phyloP scores from a whole-genome alignment of 2,329 filamentous ascomycete genomes.

The Arachnomyces sp. region DNA sequence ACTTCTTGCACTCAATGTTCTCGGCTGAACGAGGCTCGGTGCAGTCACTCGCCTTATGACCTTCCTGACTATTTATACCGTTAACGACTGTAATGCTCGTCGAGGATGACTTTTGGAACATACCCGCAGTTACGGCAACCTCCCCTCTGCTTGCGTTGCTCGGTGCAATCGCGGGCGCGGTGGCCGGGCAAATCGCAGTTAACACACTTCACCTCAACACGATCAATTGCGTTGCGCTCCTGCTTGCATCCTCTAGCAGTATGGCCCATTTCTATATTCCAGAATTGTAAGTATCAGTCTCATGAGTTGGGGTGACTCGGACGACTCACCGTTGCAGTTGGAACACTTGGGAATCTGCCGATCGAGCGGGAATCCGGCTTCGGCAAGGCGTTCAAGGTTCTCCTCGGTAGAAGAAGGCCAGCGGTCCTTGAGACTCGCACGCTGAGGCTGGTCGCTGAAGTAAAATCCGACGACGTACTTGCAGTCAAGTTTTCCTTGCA shows the following conservation, averaged over 20 bases:
- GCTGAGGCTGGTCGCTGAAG: conserved; percentile 39
- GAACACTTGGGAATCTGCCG: conserved; percentile 43
- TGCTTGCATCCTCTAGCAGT: conserved; percentile 39
- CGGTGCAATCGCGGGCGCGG: conserved; percentile 41
- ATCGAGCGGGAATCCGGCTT: conserved; percentile 46
- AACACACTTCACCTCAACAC: conserved; percentile 42
- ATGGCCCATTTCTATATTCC: conserved; percentile 41
- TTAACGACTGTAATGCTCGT: conserved; percentile 12
- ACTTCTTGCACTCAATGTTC: conserved; percentile 39
- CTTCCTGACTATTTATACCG: conserved; percentile 24
- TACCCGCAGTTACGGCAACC: conserved; percentile 50
- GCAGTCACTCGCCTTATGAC: conserved; percentile 44
- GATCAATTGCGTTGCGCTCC: conserved; percentile 35
- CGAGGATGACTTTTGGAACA: conserved; percentile 5
- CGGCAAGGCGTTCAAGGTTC: conserved; percentile 44
- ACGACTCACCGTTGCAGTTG: conserved; percentile 41
- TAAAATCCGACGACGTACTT: conserved; percentile 46
- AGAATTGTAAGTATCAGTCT: no score
- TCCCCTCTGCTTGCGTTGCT: conserved; percentile 29
- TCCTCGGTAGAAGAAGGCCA: conserved; percentile 46
- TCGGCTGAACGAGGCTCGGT: conserved; percentile 38
- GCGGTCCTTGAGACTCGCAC: conserved; percentile 36
- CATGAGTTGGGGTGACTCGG: neutral
- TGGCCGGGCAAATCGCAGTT: conserved; percentile 44
- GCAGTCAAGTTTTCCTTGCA: conserved; percentile 46